Percentiles rank a stretch among this genome's conserved stretches.
phyloP scores from a whole-genome alignment of 768 basidiomycete genomes.

The Tylopilus vinaceipallidus region DNA sequence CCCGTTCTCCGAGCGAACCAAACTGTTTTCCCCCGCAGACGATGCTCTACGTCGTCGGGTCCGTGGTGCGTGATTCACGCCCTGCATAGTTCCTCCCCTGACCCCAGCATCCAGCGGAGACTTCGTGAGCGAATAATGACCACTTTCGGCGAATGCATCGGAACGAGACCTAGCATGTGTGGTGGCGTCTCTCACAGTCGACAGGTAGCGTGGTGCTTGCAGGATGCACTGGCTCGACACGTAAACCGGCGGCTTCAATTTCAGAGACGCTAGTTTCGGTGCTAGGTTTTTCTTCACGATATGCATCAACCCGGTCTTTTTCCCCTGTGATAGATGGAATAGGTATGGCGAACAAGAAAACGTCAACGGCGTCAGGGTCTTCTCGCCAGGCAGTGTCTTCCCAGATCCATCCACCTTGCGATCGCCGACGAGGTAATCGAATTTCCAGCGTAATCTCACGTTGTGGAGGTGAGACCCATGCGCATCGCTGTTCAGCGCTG shows the following conservation, averaged over 20 bases:
- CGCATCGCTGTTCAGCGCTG: slow-evolving; percentile 18
- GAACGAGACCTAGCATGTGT: slow-evolving; percentile 22
- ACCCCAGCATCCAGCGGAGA: slow-evolving; percentile 8
- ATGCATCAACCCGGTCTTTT: slow-evolving; percentile 66
- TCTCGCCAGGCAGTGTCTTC: slow-evolving; percentile 59
- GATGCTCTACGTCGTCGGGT: slow-evolving; percentile 43
- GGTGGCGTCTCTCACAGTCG: background rate
- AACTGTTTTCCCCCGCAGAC: slow-evolving; percentile 42
- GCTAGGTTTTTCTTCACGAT: slow-evolving; percentile 68
- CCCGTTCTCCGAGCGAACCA: slow-evolving; percentile 4
- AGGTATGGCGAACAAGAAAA: slow-evolving; percentile 71
- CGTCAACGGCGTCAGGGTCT: slow-evolving; percentile 65
- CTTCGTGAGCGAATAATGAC: slow-evolving; percentile 10
- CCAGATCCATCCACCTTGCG: slow-evolving; percentile 45
- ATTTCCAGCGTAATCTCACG: slow-evolving; percentile 63
- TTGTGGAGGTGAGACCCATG: slow-evolving; percentile 24
- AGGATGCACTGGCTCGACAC: slow-evolving; percentile 3
- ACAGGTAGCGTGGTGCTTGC: slow-evolving; percentile 4
- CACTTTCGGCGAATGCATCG: slow-evolving; percentile 20
- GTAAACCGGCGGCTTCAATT: slow-evolving; percentile 45
- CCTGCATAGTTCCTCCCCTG: background rate
- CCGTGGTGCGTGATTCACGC: slow-evolving; percentile 12
- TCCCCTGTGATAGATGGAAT: slow-evolving; percentile 61
- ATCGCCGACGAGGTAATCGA: slow-evolving; percentile 76
- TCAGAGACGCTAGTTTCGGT: slow-evolving; percentile 63